Conservation (phyloP, 495 filamentous ascomycete species). For the Lophiostoma macrostomum region DNA sequence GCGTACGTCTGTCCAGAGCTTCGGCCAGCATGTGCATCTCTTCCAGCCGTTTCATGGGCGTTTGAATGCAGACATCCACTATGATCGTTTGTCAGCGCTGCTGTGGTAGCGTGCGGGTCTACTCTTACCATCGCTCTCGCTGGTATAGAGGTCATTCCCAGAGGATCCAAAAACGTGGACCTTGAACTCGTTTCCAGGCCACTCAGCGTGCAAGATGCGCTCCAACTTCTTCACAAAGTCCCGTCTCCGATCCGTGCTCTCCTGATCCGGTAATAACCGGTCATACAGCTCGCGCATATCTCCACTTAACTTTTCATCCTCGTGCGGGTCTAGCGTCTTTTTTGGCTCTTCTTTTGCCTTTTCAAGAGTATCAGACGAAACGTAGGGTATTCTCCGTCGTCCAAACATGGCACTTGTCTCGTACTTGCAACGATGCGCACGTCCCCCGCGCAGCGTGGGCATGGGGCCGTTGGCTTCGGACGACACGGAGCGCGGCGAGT, state of each 20-base stretch:
- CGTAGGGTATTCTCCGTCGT: slow-evolving; percentile 85
- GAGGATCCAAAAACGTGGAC: slow-evolving; percentile 96
- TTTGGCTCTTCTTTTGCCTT: slow-evolving; percentile 64
- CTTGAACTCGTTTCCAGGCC: slow-evolving; percentile 85
- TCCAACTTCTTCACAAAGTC: slow-evolving; percentile 82
- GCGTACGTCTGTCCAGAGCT: slow-evolving; percentile 76
- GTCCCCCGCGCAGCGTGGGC: slow-evolving; percentile 57
- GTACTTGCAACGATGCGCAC: slow-evolving; percentile 68
- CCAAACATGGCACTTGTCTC: slow-evolving; percentile 74
- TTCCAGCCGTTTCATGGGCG: slow-evolving; percentile 78
- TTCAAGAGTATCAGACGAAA: slow-evolving; percentile 66
- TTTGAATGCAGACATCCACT: slow-evolving; percentile 98
- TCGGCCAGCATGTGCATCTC: slow-evolving; percentile 84
- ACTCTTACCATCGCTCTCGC: slow-evolving; percentile 86
- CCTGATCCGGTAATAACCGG: slow-evolving; percentile 74
- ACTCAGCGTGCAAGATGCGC: slow-evolving; percentile 78
- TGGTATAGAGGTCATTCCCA: slow-evolving; percentile 90
- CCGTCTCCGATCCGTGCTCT: slow-evolving; percentile 70
- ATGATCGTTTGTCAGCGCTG: slow-evolving; percentile 6
- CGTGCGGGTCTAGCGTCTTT: slow-evolving; percentile 64
- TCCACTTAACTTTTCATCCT: slow-evolving; percentile 71
- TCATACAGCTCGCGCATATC: slow-evolving; percentile 84
- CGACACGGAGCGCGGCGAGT: slow-evolving; percentile 85
- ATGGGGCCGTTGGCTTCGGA: slow-evolving; percentile 78
- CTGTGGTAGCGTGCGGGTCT: slow-evolving; percentile 31